Percentiles rank a stretch among this genome's conserved stretches.
These are phyloP conservation scores for Penicillium brasilianum DNA, from an alignment of 2,329 filamentous ascomycete genomes.

Conservation along the genomic window DNA sequence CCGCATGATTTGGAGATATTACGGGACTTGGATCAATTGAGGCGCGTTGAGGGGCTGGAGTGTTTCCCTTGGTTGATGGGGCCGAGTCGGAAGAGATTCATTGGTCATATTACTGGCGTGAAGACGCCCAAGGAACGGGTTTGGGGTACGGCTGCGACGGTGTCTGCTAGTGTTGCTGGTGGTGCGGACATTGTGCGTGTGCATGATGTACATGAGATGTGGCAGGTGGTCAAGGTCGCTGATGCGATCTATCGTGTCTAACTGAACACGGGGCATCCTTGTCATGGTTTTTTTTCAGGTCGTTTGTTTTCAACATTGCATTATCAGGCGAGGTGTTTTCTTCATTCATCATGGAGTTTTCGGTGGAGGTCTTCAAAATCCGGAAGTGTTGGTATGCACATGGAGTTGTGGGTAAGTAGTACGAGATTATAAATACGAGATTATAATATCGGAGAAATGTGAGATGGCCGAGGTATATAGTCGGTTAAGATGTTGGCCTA, in stretches of 20 bases:
- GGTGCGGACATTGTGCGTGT: conserved; percentile 92
- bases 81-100: conserved; percentile 85
- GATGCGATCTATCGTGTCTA: conserved; percentile 81
- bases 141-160: conserved; percentile 87
- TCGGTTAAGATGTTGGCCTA: not conserved
- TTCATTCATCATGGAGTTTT: conserved; percentile 34
- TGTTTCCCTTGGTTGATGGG: conserved; percentile 89
- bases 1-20: conserved; percentile 83
- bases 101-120: conserved; percentile 81
- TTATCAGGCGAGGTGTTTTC: conserved; percentile 12
- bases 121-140: conserved; percentile 70
- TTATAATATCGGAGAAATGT: conserved; percentile 1
- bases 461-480: conserved; percentile 1
- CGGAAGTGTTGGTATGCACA: not conserved
- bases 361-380: not conserved
- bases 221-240: conserved; percentile 79
- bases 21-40: conserved; percentile 67
- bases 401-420: conserved; percentile 3
- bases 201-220: conserved; percentile 89
- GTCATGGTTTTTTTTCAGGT: not conserved
- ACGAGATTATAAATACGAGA: conserved; percentile 1
- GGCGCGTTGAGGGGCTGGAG: conserved; percentile 46
- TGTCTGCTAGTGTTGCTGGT: conserved; percentile 81
- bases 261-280: conserved; percentile 7
- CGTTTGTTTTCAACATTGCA: conserved; percentile 33